Base-by-base conservation (phyloP, 2,329 filamentous ascomycete species). In the Xylaria sp. region DNA sequence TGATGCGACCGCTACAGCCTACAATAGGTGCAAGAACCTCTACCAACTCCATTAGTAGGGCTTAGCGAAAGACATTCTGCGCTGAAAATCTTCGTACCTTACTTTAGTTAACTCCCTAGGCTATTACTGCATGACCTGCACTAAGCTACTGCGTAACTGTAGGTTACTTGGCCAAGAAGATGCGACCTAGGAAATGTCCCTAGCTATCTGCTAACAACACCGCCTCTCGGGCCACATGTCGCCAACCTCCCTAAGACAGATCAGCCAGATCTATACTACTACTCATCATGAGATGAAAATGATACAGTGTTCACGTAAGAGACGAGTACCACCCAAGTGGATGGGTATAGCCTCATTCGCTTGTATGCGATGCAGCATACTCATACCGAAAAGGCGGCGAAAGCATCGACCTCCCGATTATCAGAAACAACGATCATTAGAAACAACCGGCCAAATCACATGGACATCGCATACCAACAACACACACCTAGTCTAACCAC, bases 71-170 rank as follows among this genome's bases (percentile, higher is more conserved):
- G 44, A 63, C 53, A 69, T 54, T 54, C 20, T 60, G 48, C 36
- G 62, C 65, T 65, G 61, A 65, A 53, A 31, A 62, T 58, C 65
- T 28, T 58, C 65, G 69, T 70, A 71, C 69, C 69, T 70, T 69
- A 54, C 63, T 69, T 67, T 71, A 69, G 69, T 56, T 54, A 59
- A 20, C 36, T 13, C 5, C 15, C 53, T 33, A 59, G 36, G 38
- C 65, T 49, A 63, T 54, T 36, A 31, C 48, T 33, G 33, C 33
- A 33, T 23, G 11, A 13, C 54, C 51, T 58, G 49, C 51, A 36
- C 51, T 17, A 26, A 20, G 20, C 13, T 42, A 26, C 33, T 10
- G 38, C 31, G 53, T 57, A 57, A n/a, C 28, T 36, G 17, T 57
- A 57, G 38, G 13, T 40, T 6, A 33, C 51, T 31, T 56, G 31